Evolutionary conservation across 805 yeast species (phyloP).

Genomic region (Teunomyces stri): DNA sequence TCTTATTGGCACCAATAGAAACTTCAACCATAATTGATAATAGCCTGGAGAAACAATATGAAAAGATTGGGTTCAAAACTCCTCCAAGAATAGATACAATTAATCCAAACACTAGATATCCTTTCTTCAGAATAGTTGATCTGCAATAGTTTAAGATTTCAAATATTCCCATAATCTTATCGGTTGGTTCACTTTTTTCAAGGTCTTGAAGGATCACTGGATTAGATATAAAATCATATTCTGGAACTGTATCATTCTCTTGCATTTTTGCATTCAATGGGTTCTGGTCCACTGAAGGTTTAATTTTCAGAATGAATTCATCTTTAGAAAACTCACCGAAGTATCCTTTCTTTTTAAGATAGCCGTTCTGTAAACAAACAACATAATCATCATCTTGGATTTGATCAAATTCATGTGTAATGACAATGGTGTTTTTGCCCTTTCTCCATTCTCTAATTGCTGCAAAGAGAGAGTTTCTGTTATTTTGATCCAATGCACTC

Average conservation of each 20-base stretch:
- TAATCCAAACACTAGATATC: slow-evolving; percentile 48
- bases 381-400: slow-evolving; percentile 59
- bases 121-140: slow-evolving; percentile 17
- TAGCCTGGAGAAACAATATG: slow-evolving; percentile 71
- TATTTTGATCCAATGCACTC: slow-evolving; percentile 68
- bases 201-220: slow-evolving; percentile 24
- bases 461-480: slow-evolving; percentile 45
- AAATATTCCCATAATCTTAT: slow-evolving; percentile 19
- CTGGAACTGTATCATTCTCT: not conserved
- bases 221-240: slow-evolving; percentile 15
- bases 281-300: not conserved
- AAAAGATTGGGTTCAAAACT: slow-evolving; percentile 69
- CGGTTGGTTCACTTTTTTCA: slow-evolving; percentile 12
- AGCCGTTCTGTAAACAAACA: slow-evolving; percentile 58
- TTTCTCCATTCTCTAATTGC: slow-evolving; percentile 58
- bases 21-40: slow-evolving; percentile 60
- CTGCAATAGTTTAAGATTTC: slow-evolving; percentile 25
- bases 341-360: slow-evolving; percentile 27
- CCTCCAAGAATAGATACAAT: slow-evolving; percentile 56
- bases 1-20: slow-evolving; percentile 26
- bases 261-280: not conserved
- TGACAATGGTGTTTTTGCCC: slow-evolving; percentile 71
- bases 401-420: slow-evolving; percentile 73
- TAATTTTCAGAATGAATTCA: not conserved
- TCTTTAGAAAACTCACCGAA: slow-evolving; percentile 7